phyloP scores from a whole-genome alignment of 495 filamentous ascomycete genomes.

The Tuber magnatum region DNA sequence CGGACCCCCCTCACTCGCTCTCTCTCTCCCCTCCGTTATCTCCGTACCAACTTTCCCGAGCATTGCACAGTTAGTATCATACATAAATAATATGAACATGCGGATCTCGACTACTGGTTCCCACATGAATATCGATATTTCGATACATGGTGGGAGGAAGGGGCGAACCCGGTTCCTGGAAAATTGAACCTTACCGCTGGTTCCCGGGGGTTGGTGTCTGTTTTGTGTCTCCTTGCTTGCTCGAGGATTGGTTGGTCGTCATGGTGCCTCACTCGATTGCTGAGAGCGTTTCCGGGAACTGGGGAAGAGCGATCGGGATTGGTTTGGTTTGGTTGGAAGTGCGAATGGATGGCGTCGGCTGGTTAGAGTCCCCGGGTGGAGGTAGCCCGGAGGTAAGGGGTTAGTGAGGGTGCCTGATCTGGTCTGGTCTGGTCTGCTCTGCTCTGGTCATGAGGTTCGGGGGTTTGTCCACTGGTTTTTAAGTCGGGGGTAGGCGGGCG shows the following conservation, averaged over 20 bases:
- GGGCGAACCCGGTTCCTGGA: neutral
- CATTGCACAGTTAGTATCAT: too few species aligned
- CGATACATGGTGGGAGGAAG: too few species aligned
- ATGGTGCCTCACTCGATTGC: neutral
- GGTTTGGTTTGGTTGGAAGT: too few species aligned
- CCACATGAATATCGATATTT: neutral
- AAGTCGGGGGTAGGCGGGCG: neutral
- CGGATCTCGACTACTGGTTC: neutral
- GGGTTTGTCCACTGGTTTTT: neutral
- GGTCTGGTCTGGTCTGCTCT: too few species aligned
- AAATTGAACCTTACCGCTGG: neutral
- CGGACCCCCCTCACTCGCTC: too few species aligned
- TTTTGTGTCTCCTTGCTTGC: too few species aligned
- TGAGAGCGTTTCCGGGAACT: too few species aligned
- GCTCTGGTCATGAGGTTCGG: neutral
- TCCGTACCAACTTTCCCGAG: neutral
- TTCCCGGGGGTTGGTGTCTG: too few species aligned
- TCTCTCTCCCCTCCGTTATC: neutral
- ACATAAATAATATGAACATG: too few species aligned
- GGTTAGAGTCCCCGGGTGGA: neutral
- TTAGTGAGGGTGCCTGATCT: too few species aligned
- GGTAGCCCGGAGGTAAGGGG: neutral
- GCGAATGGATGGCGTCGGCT: neutral
- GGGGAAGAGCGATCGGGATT: too few species aligned
- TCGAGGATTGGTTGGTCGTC: neutral